Conservation (phyloP, 768 basidiomycete genomes). For the Suillus ampliporus region DNA sequence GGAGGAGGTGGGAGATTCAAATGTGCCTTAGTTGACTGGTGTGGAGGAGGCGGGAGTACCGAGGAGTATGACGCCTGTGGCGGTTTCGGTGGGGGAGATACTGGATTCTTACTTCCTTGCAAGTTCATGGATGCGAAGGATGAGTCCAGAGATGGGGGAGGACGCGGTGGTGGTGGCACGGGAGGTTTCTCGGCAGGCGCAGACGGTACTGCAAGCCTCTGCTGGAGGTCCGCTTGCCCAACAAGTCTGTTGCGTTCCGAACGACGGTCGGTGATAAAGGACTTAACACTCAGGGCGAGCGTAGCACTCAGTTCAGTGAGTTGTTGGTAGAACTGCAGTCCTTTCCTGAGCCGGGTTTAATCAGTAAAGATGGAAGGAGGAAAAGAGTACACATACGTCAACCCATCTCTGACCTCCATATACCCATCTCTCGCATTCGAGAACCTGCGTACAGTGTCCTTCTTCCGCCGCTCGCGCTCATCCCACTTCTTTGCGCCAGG, state of each 20-base stretch:
- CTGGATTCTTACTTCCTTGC: conserved; percentile 33
- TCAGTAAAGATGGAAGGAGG: conserved; percentile 15
- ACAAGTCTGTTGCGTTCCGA: conserved; percentile 74
- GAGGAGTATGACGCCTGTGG: conserved; percentile 35
- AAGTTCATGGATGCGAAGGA: conserved; percentile 66
- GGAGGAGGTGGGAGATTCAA: conserved; percentile 28
- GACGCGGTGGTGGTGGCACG: conserved; percentile 47
- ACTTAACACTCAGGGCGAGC: conserved; percentile 61
- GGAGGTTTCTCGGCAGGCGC: conserved; percentile 54
- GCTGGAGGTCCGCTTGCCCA: conserved; percentile 74
- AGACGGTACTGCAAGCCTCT: conserved; percentile 54
- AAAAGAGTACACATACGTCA: conserved; percentile 61
- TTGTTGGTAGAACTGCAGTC: conserved; percentile 87
- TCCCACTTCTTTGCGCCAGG: conserved; percentile 82
- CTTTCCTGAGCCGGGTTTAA: conserved; percentile 61
- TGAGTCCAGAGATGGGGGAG: conserved; percentile 48
- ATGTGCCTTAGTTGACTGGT: conserved; percentile 29
- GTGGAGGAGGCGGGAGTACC: conserved; percentile 16
- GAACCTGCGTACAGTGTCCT: conserved; percentile 74
- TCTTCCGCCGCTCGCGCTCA: conserved; percentile 79
- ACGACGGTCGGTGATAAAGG: conserved; percentile 67
- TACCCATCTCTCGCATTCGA: conserved; percentile 82
- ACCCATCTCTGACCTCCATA: conserved; percentile 84
- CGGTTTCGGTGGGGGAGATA: conserved; percentile 34
- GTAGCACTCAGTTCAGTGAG: conserved; percentile 65